These are phyloP conservation scores for Penicillium soppii DNA, from an alignment of 495 filamentous ascomycete species.

Conservation along the genomic window DNA sequence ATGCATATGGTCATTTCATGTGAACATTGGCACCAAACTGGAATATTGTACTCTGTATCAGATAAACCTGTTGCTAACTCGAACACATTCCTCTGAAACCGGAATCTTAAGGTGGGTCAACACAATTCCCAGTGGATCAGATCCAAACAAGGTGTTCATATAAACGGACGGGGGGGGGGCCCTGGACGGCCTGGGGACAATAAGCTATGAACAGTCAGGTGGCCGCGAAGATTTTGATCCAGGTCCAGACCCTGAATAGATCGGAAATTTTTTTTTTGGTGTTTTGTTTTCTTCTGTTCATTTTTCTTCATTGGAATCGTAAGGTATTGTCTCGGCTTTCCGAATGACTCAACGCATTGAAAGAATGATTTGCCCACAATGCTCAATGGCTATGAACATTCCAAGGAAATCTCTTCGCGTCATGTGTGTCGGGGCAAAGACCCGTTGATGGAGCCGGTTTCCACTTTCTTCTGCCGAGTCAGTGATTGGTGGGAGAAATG, in stretches of 20 bases:
- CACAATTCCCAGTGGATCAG: constrained; percentile 4
- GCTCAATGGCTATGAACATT: background rate
- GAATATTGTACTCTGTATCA: no score
- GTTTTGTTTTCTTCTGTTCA: background rate
- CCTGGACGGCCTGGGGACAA: background rate
- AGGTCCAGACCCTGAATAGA: constrained; percentile 3
- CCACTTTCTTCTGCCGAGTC: constrained; percentile 18
- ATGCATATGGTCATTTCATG: no score
- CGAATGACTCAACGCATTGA: background rate
- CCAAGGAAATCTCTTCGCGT: constrained; percentile 34
- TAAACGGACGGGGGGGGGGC: background rate
- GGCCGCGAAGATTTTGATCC: constrained; percentile 25
- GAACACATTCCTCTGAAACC: constrained; percentile 4
- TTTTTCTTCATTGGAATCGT: background rate
- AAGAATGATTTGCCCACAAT: background rate
- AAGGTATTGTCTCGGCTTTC: constrained; percentile 1
- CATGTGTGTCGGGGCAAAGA: constrained; percentile 28
- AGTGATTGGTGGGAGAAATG: constrained; percentile 39
- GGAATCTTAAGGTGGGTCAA: background rate
- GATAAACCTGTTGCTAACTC: no score
- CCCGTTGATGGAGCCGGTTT: background rate
- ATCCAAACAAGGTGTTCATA: constrained; percentile 6
- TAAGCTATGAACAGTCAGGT: constrained; percentile 22
- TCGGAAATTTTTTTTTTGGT: background rate
- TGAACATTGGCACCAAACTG: no score